Conservation (phyloP, 352 stramenopile genomes). For the Globisporangium apiculatum region DNA sequence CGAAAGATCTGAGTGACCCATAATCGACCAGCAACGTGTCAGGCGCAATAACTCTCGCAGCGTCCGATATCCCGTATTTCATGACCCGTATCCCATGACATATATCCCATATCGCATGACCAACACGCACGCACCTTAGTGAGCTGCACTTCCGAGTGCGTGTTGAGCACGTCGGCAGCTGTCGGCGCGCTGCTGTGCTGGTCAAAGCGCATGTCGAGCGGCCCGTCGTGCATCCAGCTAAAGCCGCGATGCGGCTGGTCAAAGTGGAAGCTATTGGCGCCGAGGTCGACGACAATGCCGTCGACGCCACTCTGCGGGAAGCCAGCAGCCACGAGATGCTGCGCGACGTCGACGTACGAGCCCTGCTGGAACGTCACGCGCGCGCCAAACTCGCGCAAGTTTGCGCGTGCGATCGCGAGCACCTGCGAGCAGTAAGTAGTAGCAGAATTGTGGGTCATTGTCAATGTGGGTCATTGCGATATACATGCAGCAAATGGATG, state of each 20-base stretch:
- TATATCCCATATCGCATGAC: too few relatives aligned
- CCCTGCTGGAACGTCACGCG: conserved; percentile 52
- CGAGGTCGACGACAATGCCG: conserved; percentile 71
- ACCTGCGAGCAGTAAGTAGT: conserved; percentile 14
- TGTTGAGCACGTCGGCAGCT: conserved; percentile 63
- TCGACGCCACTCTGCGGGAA: conserved; percentile 45
- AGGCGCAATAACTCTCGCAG: too few relatives aligned
- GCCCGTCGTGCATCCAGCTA: conserved; percentile 64
- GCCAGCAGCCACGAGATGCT: conserved; percentile 24
- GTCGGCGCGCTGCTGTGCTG: conserved; percentile 26
- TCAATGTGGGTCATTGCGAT: background rate
- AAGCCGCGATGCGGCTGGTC: conserved; percentile 62
- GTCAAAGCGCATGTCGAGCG: conserved; percentile 79
- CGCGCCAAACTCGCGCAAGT: conserved; percentile 32
- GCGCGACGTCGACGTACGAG: conserved; percentile 50
- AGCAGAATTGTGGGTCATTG: too few relatives aligned
- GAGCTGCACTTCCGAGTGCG: conserved; percentile 63
- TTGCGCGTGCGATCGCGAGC: conserved; percentile 41
- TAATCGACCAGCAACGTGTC: too few relatives aligned
- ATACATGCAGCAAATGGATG: background rate
- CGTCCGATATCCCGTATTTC: too few relatives aligned
- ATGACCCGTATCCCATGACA: too few relatives aligned
- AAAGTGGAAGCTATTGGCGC: conserved; percentile 81
- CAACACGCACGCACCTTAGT: conserved; percentile 16
- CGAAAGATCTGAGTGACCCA: conserved; percentile 34